Evolutionary conservation across 2,329 filamentous ascomycete species (phyloP), one percentile per base, ranked within the genome.

Genomic region (Curvularia verruculosa): DNA sequence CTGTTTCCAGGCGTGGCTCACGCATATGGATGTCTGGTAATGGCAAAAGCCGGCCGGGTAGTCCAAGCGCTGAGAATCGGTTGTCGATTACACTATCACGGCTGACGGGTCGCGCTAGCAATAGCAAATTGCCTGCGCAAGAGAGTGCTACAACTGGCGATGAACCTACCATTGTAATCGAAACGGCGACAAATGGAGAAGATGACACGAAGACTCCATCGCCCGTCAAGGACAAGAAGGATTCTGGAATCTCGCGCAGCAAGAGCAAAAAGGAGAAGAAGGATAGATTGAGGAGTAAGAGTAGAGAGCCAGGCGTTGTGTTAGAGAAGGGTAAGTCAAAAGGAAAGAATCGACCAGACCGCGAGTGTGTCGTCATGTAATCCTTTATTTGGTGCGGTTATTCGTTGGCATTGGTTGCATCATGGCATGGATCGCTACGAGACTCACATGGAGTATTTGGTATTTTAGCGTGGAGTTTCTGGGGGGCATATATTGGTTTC

Each of bases 311-410:
- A 36, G 53, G 71, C 67, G 70, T 74, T 9, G 40, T 19, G 52
- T 49, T 68, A 24, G 67, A 65, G n/a, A 75, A 74, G 55, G 59
- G 63, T 34, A 66, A 65, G 54, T 46, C 61, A 13, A 75, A 71
- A 49, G 62, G 61, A 18, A 71, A 70, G 59, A 66, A 60, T 50
- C 65, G 73, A 29, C 77, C 78, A 24, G 78, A 80, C 49, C 63
- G 79, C 34, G 79, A 81, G 56, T 81, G 79, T 60, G 56, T 69
- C 49, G 65, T 81, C 8, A 81, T 81, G 79, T 81, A 66, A 72
- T n/a, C 34, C 60, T 58, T 23, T 61, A 18, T 58, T n/a, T 3
- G 28, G 7, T 24, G 48, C 52, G 23, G 29, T 45, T 46, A 15
- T 49, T 54, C 13, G 29, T 44, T 15, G 19, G 15, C 19, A 44